Conservation (phyloP, 2,329 filamentous ascomycete species). For the Pyrenophora tritici-repentis region DNA sequence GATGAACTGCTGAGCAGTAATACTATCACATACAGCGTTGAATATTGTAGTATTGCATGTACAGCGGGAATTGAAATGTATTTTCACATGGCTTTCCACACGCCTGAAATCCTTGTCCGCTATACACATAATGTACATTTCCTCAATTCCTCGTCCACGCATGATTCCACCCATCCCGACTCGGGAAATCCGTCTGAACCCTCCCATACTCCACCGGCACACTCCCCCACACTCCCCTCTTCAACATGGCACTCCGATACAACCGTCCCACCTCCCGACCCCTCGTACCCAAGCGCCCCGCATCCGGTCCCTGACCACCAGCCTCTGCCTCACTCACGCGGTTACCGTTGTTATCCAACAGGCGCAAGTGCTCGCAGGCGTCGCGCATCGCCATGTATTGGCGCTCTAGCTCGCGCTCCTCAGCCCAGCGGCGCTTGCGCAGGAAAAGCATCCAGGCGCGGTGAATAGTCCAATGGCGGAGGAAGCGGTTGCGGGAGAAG, state of each 20-base stretch:
- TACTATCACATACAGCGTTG: constrained; percentile 11
- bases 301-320: constrained; percentile 58
- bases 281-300: constrained; percentile 28
- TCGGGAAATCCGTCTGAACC: constrained; percentile 81
- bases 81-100: background rate
- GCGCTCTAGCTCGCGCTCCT: constrained; percentile 74
- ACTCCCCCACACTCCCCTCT: constrained; percentile 82
- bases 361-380: constrained; percentile 82
- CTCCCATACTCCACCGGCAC: constrained; percentile 92
- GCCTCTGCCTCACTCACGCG: constrained; percentile 54
- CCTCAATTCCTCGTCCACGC: constrained; percentile 73
- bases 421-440: constrained; percentile 66
- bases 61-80: too few relatives aligned
- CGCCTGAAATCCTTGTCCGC: background rate
- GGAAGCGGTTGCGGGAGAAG: constrained; percentile 82
- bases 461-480: constrained; percentile 99
- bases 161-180: constrained; percentile 85
- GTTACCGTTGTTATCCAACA: constrained; percentile 53
- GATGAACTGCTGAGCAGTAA: constrained; percentile 19
- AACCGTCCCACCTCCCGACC: constrained; percentile 69
- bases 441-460: constrained; percentile 88
- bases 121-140: constrained; percentile 19
- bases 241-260: constrained; percentile 87
- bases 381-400: constrained; percentile 80
- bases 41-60: background rate